Percentiles rank a stretch among this genome's conserved stretches.
phyloP scores from a whole-genome alignment of 164 flowering plant genomes.

The Brasenia schreberi region DNA sequence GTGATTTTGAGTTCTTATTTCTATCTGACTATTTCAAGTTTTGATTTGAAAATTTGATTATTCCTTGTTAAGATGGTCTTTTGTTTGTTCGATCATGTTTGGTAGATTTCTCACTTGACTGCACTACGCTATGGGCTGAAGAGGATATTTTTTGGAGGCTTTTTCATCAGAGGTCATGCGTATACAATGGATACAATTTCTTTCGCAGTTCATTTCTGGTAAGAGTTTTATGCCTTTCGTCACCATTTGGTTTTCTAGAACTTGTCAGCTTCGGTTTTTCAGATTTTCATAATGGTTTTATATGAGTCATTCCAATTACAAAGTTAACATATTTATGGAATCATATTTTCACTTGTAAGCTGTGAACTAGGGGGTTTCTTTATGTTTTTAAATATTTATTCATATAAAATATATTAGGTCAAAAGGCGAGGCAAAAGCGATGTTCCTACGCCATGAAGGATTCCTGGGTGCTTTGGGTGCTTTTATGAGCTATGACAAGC shows the following conservation, averaged over 20 bases:
- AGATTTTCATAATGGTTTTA: background rate
- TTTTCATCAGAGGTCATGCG: constrained; percentile 96
- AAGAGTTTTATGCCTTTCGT: constrained; percentile 4
- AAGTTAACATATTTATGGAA: no score
- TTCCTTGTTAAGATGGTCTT: no score
- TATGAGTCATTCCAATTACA: no score
- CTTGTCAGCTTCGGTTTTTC: background rate
- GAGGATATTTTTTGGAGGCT: constrained; percentile 98
- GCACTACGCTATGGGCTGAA: constrained; percentile 92
- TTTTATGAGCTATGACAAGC: constrained; percentile 97
- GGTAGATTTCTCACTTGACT: constrained; percentile 74
- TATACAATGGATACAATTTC: constrained; percentile 99
- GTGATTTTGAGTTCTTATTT: no score
- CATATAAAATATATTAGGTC: constrained; percentile 42
- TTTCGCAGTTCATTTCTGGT: constrained; percentile 95
- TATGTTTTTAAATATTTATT: no score
- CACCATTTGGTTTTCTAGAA: background rate
- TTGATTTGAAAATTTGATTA: no score
- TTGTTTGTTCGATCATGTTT: no score
- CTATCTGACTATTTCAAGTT: no score
- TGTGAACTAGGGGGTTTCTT: background rate
- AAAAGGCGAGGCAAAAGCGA: constrained; percentile 75
- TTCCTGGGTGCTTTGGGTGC: constrained; percentile 98
- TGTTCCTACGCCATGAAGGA: constrained; percentile 98
- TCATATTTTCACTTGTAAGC: background rate